Conservation (phyloP, 306 rosid genomes). For the Cercis canadensis region DNA sequence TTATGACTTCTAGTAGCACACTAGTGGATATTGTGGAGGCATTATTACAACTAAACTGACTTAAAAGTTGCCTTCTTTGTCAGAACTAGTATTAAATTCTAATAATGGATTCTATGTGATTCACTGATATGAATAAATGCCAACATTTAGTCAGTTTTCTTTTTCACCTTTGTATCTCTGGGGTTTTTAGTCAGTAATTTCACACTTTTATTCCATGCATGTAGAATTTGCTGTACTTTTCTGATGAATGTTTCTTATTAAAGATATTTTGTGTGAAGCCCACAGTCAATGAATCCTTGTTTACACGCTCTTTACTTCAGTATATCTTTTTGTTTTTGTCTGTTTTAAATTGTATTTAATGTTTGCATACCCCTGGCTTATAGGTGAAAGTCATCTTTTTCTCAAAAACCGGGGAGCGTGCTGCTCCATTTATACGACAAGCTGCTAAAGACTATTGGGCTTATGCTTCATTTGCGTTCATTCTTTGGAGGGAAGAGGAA, state of each 20-base stretch:
- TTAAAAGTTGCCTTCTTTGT: no score
- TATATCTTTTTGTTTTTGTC: slow-evolving; percentile 28
- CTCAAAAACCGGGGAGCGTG: slow-evolving; percentile 84
- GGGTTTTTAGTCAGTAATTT: background rate
- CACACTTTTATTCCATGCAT: no score
- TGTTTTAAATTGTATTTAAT: slow-evolving; percentile 30
- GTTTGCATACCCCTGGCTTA: slow-evolving; percentile 36
- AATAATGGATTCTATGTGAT: background rate
- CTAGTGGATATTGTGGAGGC: no score
- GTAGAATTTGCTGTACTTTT: slow-evolving; percentile 6
- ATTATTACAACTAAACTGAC: no score
- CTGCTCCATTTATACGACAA: slow-evolving; percentile 79
- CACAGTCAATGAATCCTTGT: background rate
- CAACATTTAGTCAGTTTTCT: background rate
- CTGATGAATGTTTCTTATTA: background rate
- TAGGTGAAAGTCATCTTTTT: slow-evolving; percentile 86
- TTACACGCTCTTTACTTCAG: slow-evolving; percentile 24
- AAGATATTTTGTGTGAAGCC: background rate
- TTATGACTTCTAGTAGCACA: no score
- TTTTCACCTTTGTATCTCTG: background rate
- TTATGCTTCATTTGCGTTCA: slow-evolving; percentile 83
- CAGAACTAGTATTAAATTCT: no score
- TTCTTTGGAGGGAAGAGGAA: slow-evolving; percentile 89
- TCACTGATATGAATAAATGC: background rate
- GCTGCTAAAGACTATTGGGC: slow-evolving; percentile 76